Evolutionary conservation across 306 rosid genomes (phyloP).

Genomic region (Cucurbita moschata): DNA sequence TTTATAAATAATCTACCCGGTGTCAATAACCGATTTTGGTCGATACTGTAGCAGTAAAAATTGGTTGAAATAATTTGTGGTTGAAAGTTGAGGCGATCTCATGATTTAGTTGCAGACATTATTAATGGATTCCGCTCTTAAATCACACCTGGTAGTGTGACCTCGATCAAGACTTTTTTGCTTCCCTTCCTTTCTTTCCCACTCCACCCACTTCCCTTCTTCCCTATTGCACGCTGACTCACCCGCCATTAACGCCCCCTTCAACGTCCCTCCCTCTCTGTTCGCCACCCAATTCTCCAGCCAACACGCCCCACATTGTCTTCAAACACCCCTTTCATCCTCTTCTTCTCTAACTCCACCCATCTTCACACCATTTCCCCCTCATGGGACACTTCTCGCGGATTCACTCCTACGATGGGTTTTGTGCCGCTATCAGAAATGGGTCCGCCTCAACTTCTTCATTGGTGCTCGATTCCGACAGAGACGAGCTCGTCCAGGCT

Average conservation of each 20-base stretch:
- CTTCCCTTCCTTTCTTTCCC: neutral
- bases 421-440: constrained; percentile 15
- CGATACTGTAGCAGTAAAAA: too few species aligned
- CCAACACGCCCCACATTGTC: neutral
- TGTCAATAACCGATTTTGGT: too few species aligned
- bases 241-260: neutral
- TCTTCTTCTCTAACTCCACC: neutral
- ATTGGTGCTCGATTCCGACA: constrained; percentile 41
- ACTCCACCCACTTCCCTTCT: neutral
- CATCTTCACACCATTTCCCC: neutral
- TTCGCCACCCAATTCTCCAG: neutral
- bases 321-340: neutral
- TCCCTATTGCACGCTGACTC: constrained; percentile 4
- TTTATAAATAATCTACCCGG: too few species aligned
- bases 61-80: too few species aligned
- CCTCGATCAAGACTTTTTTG: neutral
- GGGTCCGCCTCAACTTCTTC: constrained; percentile 43
- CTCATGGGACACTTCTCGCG: neutral
- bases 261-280: constrained; percentile 3
- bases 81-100: neutral
- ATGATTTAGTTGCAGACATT: neutral
- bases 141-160: neutral
- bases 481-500: constrained; percentile 49
- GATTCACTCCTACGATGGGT: constrained; percentile 18
- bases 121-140: neutral